A percentile compares a stretch with the other conserved stretches of the same genome.
Evolutionary conservation across 257 asterid species (phyloP).

Genomic region (Oldenlandia corymbosa): DNA sequence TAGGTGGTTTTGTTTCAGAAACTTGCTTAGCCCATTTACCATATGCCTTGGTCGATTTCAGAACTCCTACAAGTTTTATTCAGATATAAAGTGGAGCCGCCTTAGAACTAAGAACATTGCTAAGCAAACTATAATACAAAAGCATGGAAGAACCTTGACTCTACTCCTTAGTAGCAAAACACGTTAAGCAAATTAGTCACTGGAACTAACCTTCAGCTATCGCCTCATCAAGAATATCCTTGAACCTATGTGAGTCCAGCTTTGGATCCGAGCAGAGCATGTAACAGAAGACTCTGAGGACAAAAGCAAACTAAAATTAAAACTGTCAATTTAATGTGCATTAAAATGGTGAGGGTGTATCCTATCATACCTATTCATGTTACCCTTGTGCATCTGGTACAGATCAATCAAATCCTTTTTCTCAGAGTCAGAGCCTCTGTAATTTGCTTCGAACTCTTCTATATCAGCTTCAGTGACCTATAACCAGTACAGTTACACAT

Average conservation of each 20-base stretch:
- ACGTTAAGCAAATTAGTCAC: conserved; percentile 5
- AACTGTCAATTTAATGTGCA: not conserved
- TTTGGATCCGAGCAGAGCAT: conserved; percentile 82
- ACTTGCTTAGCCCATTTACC: conserved; percentile 83
- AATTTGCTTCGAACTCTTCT: conserved; percentile 84
- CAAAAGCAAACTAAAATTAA: not conserved
- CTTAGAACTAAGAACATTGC: not conserved
- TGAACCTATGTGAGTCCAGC: conserved; percentile 94
- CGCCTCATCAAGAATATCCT: conserved; percentile 79
- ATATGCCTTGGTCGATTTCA: conserved; percentile 63
- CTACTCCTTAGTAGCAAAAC: not conserved
- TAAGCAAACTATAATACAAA: not conserved
- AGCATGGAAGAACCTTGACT: not conserved
- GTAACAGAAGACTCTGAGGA: conserved; percentile 79
- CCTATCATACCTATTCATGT: conserved; percentile 66
- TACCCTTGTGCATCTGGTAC: conserved; percentile 64
- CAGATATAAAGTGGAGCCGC: not conserved
- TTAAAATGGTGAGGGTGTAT: not conserved
- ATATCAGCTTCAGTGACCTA: conserved; percentile 87
- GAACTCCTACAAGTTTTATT: conserved; percentile 40
- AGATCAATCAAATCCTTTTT: conserved; percentile 75
- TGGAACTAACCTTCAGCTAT: conserved; percentile 58
- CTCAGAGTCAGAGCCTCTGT: conserved; percentile 87
- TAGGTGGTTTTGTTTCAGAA: conserved; percentile 80
- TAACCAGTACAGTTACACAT: not conserved